A percentile compares a stretch with the other conserved stretches of the same genome.
These are phyloP conservation scores for Lecanosticta acicola DNA, from an alignment of 2,329 filamentous ascomycete species.

Conservation along the genomic window DNA sequence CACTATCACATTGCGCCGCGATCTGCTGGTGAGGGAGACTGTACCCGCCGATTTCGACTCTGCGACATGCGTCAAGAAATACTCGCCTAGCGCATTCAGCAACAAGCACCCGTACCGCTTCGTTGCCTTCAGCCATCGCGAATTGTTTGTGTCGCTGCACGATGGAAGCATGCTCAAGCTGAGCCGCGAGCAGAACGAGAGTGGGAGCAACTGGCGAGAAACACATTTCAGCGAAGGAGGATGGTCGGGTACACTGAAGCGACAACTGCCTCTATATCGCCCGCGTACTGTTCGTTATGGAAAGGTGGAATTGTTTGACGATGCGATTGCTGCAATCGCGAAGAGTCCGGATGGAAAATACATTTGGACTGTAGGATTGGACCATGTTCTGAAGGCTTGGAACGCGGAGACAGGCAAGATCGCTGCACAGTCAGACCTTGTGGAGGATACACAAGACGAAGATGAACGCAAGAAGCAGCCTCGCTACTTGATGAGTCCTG, in stretches of 20 bases:
- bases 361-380: slow-evolving; percentile 76
- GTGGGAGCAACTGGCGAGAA: slow-evolving; percentile 60
- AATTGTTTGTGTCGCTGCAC: slow-evolving; percentile 73
- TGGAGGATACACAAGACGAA: slow-evolving; percentile 54
- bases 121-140: slow-evolving; percentile 64
- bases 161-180: slow-evolving; percentile 72
- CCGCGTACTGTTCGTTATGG: slow-evolving; percentile 60
- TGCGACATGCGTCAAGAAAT: slow-evolving; percentile 71
- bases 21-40: slow-evolving; percentile 63
- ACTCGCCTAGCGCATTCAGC: slow-evolving; percentile 64
- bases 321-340: slow-evolving; percentile 57
- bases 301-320: slow-evolving; percentile 60
- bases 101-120: slow-evolving; percentile 78
- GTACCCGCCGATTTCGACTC: slow-evolving; percentile 63
- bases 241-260: slow-evolving; percentile 59
- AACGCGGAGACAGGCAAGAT: slow-evolving; percentile 76
- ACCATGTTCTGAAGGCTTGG: slow-evolving; percentile 87
- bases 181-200: slow-evolving; percentile 53
- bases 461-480: slow-evolving; percentile 42
- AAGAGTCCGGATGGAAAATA: slow-evolving; percentile 46
- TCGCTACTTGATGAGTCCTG: slow-evolving; percentile 72
- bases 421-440: slow-evolving; percentile 68
- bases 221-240: slow-evolving; percentile 65
- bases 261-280: slow-evolving; percentile 55
- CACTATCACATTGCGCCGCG: slow-evolving; percentile 74